Conservation (phyloP, 2,329 filamentous ascomycete species). For the Ophiognomonia clavigignenti-juglandacearum region DNA sequence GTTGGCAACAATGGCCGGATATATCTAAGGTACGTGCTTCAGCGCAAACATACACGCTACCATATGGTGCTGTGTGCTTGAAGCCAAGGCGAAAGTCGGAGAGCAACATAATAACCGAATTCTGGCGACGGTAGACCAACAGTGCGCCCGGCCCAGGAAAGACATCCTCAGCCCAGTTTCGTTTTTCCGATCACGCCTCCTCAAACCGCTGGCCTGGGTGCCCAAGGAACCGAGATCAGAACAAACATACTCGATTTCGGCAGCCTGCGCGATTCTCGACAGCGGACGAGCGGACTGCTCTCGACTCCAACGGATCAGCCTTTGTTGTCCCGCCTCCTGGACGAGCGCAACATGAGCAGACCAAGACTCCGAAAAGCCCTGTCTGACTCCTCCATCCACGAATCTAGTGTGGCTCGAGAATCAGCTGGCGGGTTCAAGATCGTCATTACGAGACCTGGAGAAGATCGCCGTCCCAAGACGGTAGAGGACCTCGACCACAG, state of each 20-base stretch:
- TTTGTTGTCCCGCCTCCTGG: conserved; percentile 28
- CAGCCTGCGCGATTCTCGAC: conserved; percentile 27
- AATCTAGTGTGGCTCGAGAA: conserved; percentile 48
- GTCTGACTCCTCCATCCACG: conserved; percentile 74
- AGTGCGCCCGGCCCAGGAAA: conserved; percentile 55
- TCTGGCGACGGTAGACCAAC: conserved; percentile 43
- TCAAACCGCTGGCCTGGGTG: conserved; percentile 52
- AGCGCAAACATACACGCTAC: no score
- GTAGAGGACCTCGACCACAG: conserved; percentile 49
- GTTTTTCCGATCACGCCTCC: conserved; percentile 58
- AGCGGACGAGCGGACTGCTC: conserved; percentile 39
- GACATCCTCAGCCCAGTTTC: conserved; percentile 57
- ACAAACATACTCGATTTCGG: conserved; percentile 18
- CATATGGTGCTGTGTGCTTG: no score
- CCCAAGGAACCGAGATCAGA: conserved; percentile 30
- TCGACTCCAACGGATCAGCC: conserved; percentile 31
- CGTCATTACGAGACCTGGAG: conserved; percentile 68
- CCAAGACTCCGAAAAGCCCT: conserved; percentile 56
- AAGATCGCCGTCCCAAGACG: conserved; percentile 56
- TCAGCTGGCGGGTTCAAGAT: conserved; percentile 69
- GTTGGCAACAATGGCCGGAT: conserved; percentile 80
- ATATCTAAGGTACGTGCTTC: conserved; percentile 63
- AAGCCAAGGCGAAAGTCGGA: no score
- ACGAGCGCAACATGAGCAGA: conserved; percentile 26
- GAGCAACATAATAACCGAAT: background rate